Percentiles rank a stretch among this genome's conserved stretches.
phyloP scores from a whole-genome alignment of 371 early-diverging fungal species.

The Mortierella sp. region DNA sequence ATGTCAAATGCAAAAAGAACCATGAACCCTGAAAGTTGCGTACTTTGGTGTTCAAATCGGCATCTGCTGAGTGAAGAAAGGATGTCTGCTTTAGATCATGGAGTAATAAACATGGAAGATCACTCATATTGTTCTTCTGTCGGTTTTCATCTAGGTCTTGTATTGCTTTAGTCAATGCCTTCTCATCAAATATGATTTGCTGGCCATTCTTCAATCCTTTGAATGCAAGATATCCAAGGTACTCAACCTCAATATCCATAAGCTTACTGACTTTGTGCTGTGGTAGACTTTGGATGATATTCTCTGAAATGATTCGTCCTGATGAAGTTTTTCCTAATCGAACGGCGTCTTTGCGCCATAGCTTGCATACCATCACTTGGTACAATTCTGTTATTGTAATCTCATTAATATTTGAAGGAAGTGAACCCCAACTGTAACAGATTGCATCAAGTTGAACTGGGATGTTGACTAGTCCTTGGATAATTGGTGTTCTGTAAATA shows the following conservation, averaged over 20 bases:
- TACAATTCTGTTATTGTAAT: constrained; percentile 22
- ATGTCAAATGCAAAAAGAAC: neutral
- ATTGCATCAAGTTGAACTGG: constrained; percentile 30
- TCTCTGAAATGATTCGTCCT: no score
- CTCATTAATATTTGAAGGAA: neutral
- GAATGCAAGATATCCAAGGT: neutral
- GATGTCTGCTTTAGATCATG: neutral
- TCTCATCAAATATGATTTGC: neutral
- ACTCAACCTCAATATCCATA: neutral
- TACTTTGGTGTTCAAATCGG: neutral
- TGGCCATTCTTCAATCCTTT: neutral
- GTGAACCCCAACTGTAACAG: constrained; percentile 25
- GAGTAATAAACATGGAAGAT: neutral
- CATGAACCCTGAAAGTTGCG: neutral
- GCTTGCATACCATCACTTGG: constrained; percentile 19
- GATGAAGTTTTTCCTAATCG: neutral
- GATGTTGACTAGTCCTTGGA: constrained; percentile 31
- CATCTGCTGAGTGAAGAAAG: neutral
- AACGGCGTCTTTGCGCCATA: constrained; percentile 21
- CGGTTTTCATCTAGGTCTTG: neutral
- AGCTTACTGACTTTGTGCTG: neutral
- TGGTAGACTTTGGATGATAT: neutral
- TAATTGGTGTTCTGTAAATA: constrained; percentile 15
- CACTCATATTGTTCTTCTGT: neutral
- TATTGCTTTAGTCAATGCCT: neutral